A percentile compares a stretch with the other conserved stretches of the same genome.
Evolutionary conservation across 257 asterid genomes (phyloP).

Genomic region (Jacaranda copaia): DNA sequence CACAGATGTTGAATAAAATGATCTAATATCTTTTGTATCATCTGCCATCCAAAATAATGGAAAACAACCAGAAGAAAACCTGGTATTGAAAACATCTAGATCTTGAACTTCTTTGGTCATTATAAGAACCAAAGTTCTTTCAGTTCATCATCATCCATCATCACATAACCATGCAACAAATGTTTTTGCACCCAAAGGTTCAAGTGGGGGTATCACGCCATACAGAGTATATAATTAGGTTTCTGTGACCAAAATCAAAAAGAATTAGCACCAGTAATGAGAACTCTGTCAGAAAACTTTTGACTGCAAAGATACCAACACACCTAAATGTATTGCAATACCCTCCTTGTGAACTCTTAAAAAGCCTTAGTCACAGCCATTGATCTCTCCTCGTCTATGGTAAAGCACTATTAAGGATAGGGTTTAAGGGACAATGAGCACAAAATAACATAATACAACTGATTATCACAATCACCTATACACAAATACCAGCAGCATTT

Average conservation of each 20-base stretch:
- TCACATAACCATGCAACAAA: slow-evolving; percentile 92
- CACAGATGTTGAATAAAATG: slow-evolving; percentile 90
- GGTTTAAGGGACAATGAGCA: slow-evolving; percentile 14
- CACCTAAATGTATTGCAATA: slow-evolving; percentile 92
- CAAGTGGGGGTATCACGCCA: slow-evolving; percentile 98
- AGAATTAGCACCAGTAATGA: too few species aligned
- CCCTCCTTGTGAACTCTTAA: slow-evolving; percentile 80
- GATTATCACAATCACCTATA: neutral
- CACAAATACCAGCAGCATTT: neutral
- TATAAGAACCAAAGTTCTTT: slow-evolving; percentile 70
- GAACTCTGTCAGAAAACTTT: slow-evolving; percentile 27
- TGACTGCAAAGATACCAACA: slow-evolving; percentile 1
- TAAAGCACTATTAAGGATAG: slow-evolving; percentile 63
- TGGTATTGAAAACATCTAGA: slow-evolving; percentile 93
- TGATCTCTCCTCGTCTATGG: slow-evolving; percentile 93
- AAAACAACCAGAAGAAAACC: slow-evolving; percentile 97
- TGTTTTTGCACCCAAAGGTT: too few species aligned
- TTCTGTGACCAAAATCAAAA: too few species aligned
- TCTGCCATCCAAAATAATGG: slow-evolving; percentile 89
- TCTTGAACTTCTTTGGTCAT: slow-evolving; percentile 78
- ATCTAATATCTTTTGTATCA: slow-evolving; percentile 72
- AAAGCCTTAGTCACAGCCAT: slow-evolving; percentile 95
- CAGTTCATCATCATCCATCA: slow-evolving; percentile 71
- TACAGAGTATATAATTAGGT: slow-evolving; percentile 37
- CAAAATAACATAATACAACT: neutral